These are phyloP conservation scores for Fagopyrum esculentum DNA, from an alignment of 148 eudicot species.

Conservation along the genomic window DNA sequence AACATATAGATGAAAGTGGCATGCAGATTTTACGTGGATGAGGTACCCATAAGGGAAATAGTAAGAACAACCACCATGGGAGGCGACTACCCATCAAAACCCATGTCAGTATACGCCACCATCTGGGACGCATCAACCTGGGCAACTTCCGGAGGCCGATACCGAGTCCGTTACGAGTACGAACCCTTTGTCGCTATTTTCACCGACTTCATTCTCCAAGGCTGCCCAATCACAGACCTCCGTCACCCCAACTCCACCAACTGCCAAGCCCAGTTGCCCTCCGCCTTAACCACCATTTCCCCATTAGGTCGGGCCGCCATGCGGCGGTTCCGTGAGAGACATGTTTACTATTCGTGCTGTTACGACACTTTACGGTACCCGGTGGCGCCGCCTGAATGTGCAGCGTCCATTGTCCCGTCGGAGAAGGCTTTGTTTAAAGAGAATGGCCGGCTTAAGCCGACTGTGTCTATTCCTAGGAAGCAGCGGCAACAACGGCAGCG, in stretches of 20 bases:
- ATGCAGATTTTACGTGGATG: slow-evolving; percentile 85
- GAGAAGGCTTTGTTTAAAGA: slow-evolving; percentile 56
- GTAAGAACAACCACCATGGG: slow-evolving; percentile 52
- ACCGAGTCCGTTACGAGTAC: slow-evolving; percentile 55
- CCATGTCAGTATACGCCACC: slow-evolving; percentile 94
- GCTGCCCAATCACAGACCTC: slow-evolving; percentile 66
- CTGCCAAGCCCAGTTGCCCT: slow-evolving; percentile 40
- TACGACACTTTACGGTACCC: slow-evolving; percentile 49
- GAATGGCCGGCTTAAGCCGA: slow-evolving; percentile 51
- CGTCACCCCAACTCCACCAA: slow-evolving; percentile 33
- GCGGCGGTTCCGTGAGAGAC: slow-evolving; percentile 58
- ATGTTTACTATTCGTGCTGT: slow-evolving; percentile 80
- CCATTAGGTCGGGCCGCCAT: slow-evolving; percentile 43
- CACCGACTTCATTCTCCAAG: slow-evolving; percentile 68
- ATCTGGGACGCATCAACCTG: slow-evolving; percentile 96
- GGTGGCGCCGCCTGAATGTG: slow-evolving; percentile 74
- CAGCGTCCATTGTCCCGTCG: slow-evolving; percentile 28
- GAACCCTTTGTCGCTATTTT: slow-evolving; percentile 88
- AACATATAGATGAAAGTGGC: too few species aligned
- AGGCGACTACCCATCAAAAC: slow-evolving; percentile 86
- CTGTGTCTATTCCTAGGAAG: slow-evolving; percentile 34
- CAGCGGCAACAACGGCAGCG: slow-evolving; percentile 14
- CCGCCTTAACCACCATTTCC: slow-evolving; percentile 29
- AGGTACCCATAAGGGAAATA: slow-evolving; percentile 70
- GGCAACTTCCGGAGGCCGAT: slow-evolving; percentile 81